A percentile compares a stretch with the other conserved stretches of the same genome.
Evolutionary conservation across 345 rosid genomes (phyloP).

Genomic region (Corymbia maculata): DNA sequence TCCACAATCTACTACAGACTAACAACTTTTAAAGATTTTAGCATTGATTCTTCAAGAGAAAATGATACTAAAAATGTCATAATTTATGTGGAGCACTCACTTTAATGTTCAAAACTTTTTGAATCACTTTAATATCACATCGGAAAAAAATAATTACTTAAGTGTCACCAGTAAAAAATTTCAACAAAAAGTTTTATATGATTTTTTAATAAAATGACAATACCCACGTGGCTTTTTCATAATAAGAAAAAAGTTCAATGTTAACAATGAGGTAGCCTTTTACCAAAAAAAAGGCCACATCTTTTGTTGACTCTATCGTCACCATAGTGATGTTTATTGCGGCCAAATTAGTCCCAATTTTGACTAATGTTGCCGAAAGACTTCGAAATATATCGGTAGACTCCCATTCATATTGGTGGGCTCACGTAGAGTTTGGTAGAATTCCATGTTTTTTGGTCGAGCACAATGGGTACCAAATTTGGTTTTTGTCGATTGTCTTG

Average conservation of each 20-base stretch:
- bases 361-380: not conserved
- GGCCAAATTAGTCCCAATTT: not conserved
- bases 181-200: too few relatives aligned
- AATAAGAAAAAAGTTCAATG: not conserved
- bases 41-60: fast-evolving
- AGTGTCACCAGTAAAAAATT: fast-evolving
- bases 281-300: too few relatives aligned
- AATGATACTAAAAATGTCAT: not conserved
- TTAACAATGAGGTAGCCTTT: not conserved
- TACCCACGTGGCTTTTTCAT: too few relatives aligned
- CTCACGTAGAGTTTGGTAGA: not conserved
- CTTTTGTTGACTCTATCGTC: not conserved
- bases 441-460: not conserved
- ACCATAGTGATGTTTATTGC: not conserved
- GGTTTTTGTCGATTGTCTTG: not conserved
- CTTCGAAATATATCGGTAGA: not conserved
- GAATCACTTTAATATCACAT: too few relatives aligned
- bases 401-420: not conserved
- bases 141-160: too few relatives aligned
- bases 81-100: too few relatives aligned
- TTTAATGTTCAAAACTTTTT: too few relatives aligned
- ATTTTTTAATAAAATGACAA: too few relatives aligned
- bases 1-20: not conserved
- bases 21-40: not conserved
- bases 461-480: not conserved